These are phyloP conservation scores for Aspergillus chevalieri DNA, from an alignment of 2,329 filamentous ascomycete genomes.

Conservation along the genomic window DNA sequence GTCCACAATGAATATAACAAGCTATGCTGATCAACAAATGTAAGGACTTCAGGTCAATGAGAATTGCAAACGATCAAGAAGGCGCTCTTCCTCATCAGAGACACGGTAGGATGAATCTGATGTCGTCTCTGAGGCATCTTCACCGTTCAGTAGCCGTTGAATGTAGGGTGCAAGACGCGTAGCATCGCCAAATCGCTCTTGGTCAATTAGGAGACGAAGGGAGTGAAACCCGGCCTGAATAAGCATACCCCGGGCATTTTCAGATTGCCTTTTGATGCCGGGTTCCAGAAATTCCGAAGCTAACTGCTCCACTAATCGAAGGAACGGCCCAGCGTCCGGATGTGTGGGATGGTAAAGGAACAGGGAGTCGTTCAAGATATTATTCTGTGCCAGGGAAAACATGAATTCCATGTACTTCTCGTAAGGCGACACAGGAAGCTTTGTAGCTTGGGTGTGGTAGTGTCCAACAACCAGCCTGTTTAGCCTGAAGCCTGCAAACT, in stretches of 20 bases:
- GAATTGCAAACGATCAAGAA: slow-evolving; percentile 20
- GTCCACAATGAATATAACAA: not conserved
- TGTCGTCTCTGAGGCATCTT: slow-evolving; percentile 8
- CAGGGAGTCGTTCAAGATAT: slow-evolving; percentile 23
- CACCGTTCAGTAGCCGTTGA: slow-evolving; percentile 24
- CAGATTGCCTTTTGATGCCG: slow-evolving; percentile 12
- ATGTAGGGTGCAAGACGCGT: slow-evolving; percentile 24
- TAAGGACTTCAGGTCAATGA: slow-evolving; percentile 11
- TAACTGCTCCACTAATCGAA: slow-evolving; percentile 17
- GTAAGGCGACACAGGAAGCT: slow-evolving; percentile 25
- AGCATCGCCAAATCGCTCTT: slow-evolving; percentile 24
- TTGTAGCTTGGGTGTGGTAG: slow-evolving; percentile 14
- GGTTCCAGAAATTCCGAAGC: slow-evolving; percentile 13
- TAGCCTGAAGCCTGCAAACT: slow-evolving; percentile 19
- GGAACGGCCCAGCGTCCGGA: slow-evolving; percentile 26
- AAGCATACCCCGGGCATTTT: slow-evolving; percentile 21
- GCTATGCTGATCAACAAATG: not conserved
- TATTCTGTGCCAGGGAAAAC: slow-evolving; percentile 16
- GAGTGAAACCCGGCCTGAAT: slow-evolving; percentile 32
- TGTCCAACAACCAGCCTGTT: slow-evolving; percentile 16
- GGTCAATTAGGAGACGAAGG: slow-evolving; percentile 32
- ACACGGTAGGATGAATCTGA: slow-evolving; percentile 10
- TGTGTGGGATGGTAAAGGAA: slow-evolving; percentile 33
- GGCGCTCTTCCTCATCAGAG: slow-evolving; percentile 17
- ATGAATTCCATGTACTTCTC: slow-evolving; percentile 25